These are phyloP conservation scores for Nakazawaea laoshanensis DNA, from an alignment of 805 yeast genomes.

Conservation along the genomic window DNA sequence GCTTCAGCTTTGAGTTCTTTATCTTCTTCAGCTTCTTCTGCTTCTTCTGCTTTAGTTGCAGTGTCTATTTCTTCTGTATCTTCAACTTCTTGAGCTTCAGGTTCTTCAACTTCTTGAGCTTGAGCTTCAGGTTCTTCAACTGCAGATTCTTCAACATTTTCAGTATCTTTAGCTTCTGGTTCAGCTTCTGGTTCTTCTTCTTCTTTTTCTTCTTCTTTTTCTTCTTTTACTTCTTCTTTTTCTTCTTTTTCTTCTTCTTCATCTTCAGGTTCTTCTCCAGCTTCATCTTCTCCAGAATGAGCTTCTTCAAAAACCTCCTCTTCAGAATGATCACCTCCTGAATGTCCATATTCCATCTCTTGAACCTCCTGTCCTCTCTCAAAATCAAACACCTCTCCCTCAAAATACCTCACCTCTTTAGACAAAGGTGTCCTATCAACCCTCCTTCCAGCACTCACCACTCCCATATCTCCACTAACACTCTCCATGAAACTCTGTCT, in stretches of 20 bases:
- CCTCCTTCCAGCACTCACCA: slow-evolving; percentile 5
- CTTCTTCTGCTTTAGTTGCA: too few species aligned
- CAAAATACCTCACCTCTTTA: neutral
- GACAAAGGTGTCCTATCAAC: neutral
- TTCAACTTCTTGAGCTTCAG: neutral
- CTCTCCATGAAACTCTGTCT: slow-evolving; percentile 10
- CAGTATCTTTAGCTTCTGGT: too few species aligned
- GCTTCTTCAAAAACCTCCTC: neutral
- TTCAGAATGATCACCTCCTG: too few species aligned
- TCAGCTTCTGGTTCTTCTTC: neutral
- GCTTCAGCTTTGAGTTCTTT: too few species aligned
- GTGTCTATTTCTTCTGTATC: neutral
- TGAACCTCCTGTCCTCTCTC: neutral
- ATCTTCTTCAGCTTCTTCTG: too few species aligned
- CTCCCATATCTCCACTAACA: slow-evolving; percentile 1
- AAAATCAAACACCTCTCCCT: neutral
- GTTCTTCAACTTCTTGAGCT: neutral
- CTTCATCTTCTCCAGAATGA: neutral
- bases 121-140: too few species aligned
- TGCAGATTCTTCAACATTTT: too few species aligned
- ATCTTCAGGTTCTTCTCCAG: neutral
- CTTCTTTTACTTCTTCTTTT: neutral
- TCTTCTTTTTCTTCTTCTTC: neutral
- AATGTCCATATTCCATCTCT: neutral
- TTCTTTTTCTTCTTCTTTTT: neutral